A percentile compares a stretch with the other conserved stretches of the same genome.
Evolutionary conservation across 352 stramenopile genomes (phyloP).

Genomic region (Aphanomyces invadans): DNA sequence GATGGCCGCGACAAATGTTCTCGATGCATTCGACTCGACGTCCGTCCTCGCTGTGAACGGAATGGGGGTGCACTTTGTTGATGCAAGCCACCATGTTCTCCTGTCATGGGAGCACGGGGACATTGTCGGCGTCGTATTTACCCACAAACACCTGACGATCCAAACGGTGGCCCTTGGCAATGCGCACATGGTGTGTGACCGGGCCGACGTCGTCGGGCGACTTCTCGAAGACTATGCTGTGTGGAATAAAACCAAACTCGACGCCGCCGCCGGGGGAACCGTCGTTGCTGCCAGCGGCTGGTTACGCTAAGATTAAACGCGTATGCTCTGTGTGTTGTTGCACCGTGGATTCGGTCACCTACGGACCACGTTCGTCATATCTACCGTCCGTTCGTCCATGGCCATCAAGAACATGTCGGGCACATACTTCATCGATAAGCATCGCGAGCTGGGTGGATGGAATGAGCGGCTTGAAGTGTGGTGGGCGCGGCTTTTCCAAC

Average conservation of each 20-base stretch:
- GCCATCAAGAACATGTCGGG: too few species aligned
- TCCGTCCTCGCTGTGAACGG: constrained; percentile 85
- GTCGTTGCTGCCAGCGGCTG: neutral
- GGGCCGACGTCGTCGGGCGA: neutral
- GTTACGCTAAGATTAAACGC: constrained; percentile 8
- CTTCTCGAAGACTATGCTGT: constrained; percentile 16
- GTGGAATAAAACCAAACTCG: constrained; percentile 8
- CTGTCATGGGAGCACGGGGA: constrained; percentile 68
- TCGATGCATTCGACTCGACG: constrained; percentile 53
- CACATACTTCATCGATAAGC: constrained; percentile 12
- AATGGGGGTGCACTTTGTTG: constrained; percentile 87
- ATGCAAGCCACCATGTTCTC: constrained; percentile 42
- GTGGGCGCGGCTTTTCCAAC: neutral
- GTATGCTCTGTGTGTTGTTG: neutral
- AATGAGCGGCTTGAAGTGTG: constrained; percentile 1
- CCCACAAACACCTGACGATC: neutral
- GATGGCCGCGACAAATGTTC: neutral
- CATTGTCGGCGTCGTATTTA: constrained; percentile 26
- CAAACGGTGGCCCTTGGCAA: neutral
- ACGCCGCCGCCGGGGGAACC: neutral
- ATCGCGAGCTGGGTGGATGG: neutral
- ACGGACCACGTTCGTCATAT: too few species aligned
- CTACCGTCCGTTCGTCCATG: too few species aligned
- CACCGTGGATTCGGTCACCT: neutral
- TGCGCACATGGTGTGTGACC: neutral